Conservation (phyloP, 1,139 yeast species). For the Zygosaccharomyces sapae region DNA sequence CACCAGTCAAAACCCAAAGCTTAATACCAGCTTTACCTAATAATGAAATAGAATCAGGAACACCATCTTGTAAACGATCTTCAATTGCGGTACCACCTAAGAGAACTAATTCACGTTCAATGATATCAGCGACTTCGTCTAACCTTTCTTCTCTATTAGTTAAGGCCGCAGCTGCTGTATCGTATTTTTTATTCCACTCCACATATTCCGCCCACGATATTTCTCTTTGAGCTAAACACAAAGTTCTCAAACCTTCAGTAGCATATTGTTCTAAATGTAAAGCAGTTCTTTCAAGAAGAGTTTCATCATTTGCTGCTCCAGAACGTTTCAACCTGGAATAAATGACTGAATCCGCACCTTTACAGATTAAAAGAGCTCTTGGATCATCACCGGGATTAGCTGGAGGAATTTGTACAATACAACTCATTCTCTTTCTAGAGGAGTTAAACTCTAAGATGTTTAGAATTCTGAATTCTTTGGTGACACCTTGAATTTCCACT, state of each 20-base stretch:
- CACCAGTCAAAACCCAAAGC: constrained; percentile 97
- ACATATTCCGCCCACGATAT: constrained; percentile 56
- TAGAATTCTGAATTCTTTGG: constrained; percentile 65
- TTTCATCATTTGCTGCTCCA: constrained; percentile 36
- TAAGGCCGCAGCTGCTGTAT: constrained; percentile 70
- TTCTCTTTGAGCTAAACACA: constrained; percentile 85
- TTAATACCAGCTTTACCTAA: constrained; percentile 89
- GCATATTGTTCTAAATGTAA: constrained; percentile 87
- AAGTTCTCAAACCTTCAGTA: constrained; percentile 92
- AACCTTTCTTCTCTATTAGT: constrained; percentile 73
- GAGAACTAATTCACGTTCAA: constrained; percentile 67
- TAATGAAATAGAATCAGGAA: constrained; percentile 85
- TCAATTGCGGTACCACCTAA: constrained; percentile 98
- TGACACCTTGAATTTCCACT: constrained; percentile 70
- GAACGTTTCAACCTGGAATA: constrained; percentile 60
- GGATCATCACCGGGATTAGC: constrained; percentile 42
- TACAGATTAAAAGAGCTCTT: constrained; percentile 61
- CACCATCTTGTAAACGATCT: constrained; percentile 93
- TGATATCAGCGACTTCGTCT: constrained; percentile 73
- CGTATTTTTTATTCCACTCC: constrained; percentile 67
- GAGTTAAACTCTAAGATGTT: constrained; percentile 84
- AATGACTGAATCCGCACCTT: constrained; percentile 94
- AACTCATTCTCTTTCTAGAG: constrained; percentile 94
- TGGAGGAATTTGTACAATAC: constrained; percentile 63
- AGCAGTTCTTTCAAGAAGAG: constrained; percentile 60